Base-by-base conservation (phyloP, 2,329 filamentous ascomycete genomes). In the Paracoccidioides lutzii region DNA sequence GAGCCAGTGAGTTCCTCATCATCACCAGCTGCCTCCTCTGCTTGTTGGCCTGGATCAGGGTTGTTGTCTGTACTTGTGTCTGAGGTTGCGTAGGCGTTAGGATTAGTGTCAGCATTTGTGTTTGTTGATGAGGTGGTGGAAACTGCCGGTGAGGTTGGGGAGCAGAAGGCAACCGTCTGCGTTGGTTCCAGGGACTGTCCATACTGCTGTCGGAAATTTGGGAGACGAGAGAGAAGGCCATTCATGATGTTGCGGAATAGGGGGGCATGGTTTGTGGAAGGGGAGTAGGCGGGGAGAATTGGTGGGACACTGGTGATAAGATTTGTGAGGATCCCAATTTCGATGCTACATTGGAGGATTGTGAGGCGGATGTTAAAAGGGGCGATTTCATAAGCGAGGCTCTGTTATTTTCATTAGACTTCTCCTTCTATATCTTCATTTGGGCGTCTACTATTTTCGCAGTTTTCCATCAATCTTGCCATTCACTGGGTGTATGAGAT, bases 361-460 rank as follows among this genome's bases (percentile, higher is more conserved):
- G 90, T 96, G 70, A 97, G 82, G 71, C 91, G 95, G 74, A 97
- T 83, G 72, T 96, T 96, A 76, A 97, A 97, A 0, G 93, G 93
- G 0, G 91, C 87, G 60, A 98, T 87, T 72, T 98, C 93, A 71
- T 96, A 98, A 1, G 91, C 90, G 30, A 98, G 78, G 58, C 88
- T 82, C 76, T 79, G 58, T 2, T 65, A 57, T 40, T 52, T 28
- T 38, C n/a, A 32, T 46, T 46, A 48, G 55, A 44, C 35, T 48
- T 43, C 12, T n/a, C 30, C 2, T 15, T n/a, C 5, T 3, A 32
- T 33, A 3, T 14, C 4, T 51, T 22, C 30, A 28, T 33, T 48
- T 37, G 22, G 22, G 22, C 35, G 10, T 32, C n/a, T 8, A 4
- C 12, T 10, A 4, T 33, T 9, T 7, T 15, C 10, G 22, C 22